phyloP scores from a whole-genome alignment of 768 basidiomycete genomes.

The Agrocybe praecox region DNA sequence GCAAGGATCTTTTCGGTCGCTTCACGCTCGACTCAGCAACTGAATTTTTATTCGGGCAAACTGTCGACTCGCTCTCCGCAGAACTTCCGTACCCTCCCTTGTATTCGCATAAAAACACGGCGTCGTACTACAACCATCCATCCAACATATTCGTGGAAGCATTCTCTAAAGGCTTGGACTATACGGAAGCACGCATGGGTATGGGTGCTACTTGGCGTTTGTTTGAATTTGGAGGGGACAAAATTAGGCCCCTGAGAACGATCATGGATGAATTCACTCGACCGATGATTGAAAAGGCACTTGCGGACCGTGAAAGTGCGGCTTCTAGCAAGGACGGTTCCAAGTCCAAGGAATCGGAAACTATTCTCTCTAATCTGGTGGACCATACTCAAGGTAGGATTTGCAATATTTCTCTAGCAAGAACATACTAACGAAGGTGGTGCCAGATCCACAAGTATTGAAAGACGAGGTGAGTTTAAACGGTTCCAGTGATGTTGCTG shows the following conservation, averaged over 20 bases:
- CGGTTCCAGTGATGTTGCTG: too few species aligned
- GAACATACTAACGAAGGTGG: not conserved
- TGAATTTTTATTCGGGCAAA: slow-evolving; percentile 58
- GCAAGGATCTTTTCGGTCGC: slow-evolving; percentile 43
- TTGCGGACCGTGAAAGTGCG: slow-evolving; percentile 35
- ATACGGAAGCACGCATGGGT: slow-evolving; percentile 36
- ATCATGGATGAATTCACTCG: slow-evolving; percentile 51
- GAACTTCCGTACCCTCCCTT: slow-evolving; percentile 51
- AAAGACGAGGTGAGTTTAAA: slow-evolving; percentile 35
- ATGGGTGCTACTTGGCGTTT: slow-evolving; percentile 35
- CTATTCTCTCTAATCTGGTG: slow-evolving; percentile 51
- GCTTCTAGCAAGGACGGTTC: slow-evolving; percentile 12
- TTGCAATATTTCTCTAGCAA: not conserved
- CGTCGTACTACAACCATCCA: slow-evolving; percentile 30
- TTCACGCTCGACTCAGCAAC: slow-evolving; percentile 72
- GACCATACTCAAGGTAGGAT: slow-evolving; percentile 50
- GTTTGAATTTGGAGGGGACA: slow-evolving; percentile 53
- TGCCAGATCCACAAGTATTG: slow-evolving; percentile 31
- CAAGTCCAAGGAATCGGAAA: slow-evolving; percentile 43
- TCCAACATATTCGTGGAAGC: slow-evolving; percentile 49
- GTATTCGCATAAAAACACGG: slow-evolving; percentile 25
- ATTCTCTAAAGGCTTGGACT: slow-evolving; percentile 46
- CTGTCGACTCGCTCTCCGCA: slow-evolving; percentile 49
- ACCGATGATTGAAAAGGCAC: slow-evolving; percentile 48
- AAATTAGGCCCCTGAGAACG: slow-evolving; percentile 39